Percentiles rank a stretch among this genome's conserved stretches.
These are phyloP conservation scores for Trypanosomatidae sp. DNA, from an alignment of 208 protist genomes.

Conservation along the genomic window DNA sequence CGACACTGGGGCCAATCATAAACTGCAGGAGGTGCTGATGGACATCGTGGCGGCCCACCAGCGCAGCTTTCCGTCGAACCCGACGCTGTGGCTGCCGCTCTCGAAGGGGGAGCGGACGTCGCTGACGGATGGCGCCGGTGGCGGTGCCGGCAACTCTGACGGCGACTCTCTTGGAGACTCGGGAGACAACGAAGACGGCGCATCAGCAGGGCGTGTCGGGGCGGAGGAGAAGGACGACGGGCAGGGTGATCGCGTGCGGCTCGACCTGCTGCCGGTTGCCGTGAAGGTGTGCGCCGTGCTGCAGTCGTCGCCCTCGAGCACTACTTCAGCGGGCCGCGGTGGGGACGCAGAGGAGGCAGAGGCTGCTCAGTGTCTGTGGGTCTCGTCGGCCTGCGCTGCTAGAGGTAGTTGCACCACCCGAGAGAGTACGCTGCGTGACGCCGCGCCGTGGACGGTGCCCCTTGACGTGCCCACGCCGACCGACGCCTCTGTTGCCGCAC, in stretches of 20 bases:
- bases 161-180: too few species aligned
- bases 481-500: background rate
- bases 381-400: slow-evolving; percentile 5
- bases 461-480: background rate
- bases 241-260: background rate
- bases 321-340: too few species aligned
- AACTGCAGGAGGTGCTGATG: slow-evolving; percentile 17
- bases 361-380: slow-evolving; percentile 14
- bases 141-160: background rate
- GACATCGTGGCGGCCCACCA: slow-evolving; percentile 22
- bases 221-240: background rate
- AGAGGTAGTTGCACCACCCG: background rate
- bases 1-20: too few species aligned
- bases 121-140: background rate
- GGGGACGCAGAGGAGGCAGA: slow-evolving; percentile 1
- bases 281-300: slow-evolving; percentile 24
- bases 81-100: slow-evolving; percentile 29
- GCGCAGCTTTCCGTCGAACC: slow-evolving; percentile 18
- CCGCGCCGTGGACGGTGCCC: slow-evolving; percentile 2
- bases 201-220: too few species aligned
- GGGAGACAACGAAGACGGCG: too few species aligned
- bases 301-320: background rate
- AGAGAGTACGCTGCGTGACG: slow-evolving; percentile 10
- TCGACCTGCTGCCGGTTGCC: slow-evolving; percentile 18
- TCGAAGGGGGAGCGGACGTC: slow-evolving; percentile 3